Evolutionary conservation across 2,329 filamentous ascomycete species (phyloP), one percentile per base, ranked within the genome.

Genomic region (Phialophora tarda): DNA sequence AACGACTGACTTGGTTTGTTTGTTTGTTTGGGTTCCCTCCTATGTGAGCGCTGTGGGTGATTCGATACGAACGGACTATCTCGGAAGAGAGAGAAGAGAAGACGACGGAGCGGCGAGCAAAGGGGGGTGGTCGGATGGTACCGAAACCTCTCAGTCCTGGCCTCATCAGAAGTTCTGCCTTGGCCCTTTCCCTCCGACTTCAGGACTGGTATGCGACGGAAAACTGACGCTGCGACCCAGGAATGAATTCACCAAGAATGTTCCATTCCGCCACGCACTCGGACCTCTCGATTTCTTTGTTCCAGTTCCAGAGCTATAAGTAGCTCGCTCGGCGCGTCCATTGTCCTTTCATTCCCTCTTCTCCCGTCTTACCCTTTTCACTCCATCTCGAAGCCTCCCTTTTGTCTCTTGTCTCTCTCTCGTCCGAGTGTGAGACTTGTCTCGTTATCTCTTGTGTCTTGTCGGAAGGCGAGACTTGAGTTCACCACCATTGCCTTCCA

Each of bases 401-500:
- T 12, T 34, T 34, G 32, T 34, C 32, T 34, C 32, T 34, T 10
- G 3, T 32, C 8, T 34, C 48, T 28, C 28, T 30, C 30, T 10
- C 30, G 8, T 30, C 30, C 30, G 30, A 30, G 30, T 7, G 30
- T 10, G 7, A 8, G 10, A 30, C 30, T 30, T 30, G 30, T 30
- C 30, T 30, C 30, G 12, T 34, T 34, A 11, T 11, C 32, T 34
- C 32, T 34, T 11, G 32, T 34, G 10, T 34, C 48, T 54, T 28
- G 59, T 62, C 23, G 30, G 59, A 44, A 54, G 48, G 11, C 59
- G 59, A 62, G 59, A 62, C 59, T 62, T 62, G 28, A 54, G 26
- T 53, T 54, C 48, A 44, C 47, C 59, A 54, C 32, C 10, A 12
- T 44, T 44, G 44, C 55, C 59, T 26, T 60, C n/a, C 58, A 54